A percentile compares a stretch with the other conserved stretches of the same genome.
Conservation (phyloP, 2,329 filamentous ascomycete genomes). For the Neoscytalidium dimidiatum region DNA sequence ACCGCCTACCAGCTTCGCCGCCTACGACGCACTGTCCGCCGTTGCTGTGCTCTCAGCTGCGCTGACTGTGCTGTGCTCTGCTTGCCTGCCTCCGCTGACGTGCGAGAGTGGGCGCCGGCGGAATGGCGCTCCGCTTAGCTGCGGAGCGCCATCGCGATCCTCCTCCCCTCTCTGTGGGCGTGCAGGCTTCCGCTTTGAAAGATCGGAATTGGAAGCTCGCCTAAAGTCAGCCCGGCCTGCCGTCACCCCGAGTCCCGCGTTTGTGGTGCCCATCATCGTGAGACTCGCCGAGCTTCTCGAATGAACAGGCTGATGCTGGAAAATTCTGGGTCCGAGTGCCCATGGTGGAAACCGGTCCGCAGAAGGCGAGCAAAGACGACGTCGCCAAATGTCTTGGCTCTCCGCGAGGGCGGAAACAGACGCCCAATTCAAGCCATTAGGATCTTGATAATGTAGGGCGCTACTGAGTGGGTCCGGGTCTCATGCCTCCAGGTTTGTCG, state of each 20-base stretch:
- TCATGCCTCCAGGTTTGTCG: conserved; percentile 7
- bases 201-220: neutral
- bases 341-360: neutral
- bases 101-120: neutral
- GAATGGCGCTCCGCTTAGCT: conserved; percentile 4
- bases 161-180: neutral
- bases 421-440: neutral
- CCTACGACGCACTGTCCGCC: neutral
- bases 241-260: neutral
- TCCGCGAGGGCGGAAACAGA: neutral
- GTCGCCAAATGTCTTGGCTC: neutral
- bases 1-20: too few relatives aligned
- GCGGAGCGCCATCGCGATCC: conserved; percentile 11
- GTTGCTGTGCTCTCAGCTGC: neutral
- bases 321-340: neutral
- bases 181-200: conserved; percentile 10
- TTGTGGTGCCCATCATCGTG: neutral
- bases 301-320: neutral
- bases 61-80: conserved; percentile 9
- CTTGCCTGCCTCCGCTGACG: conserved; percentile 3
- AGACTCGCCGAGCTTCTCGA: neutral
- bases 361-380: neutral
- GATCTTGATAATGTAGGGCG: conserved; percentile 4
- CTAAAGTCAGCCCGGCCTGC: neutral
- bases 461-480: conserved; percentile 1